Base-by-base conservation (phyloP, 441 rosid species). In the Capsella rubella region DNA sequence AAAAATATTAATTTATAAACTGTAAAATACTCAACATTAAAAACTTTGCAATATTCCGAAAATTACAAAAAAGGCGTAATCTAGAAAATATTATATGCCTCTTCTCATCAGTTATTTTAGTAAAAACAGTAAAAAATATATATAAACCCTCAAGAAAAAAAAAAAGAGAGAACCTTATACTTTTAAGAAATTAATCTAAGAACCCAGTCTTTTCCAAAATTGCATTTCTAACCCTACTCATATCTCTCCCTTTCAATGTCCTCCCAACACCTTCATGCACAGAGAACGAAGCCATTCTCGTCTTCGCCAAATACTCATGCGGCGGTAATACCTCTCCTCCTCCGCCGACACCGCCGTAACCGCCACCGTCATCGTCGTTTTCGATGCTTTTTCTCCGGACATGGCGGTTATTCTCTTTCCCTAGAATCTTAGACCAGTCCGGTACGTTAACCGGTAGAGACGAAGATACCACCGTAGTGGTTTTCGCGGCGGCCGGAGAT, bases 341-440 rank as follows among this genome's bases (percentile, higher is more conserved):
- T 5, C 75, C 86, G 8, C 69, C 84, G 57, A 52, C 32, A 57
- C 28, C 28, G 7, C 15, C 57, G 3, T 3, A 80, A 3, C 52
- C 83, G 1, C 73, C 85, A 7, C 73, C 84, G 11, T 71, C 69
- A 12, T 79, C 83, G 50, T 63, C 63, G 21, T 70, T 70, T 56
- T 84, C 76, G 11, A 49, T 7, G 14, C 51, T 59, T 72, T 82
- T 73, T 10, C 45, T 21, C 9, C 43, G 60, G 14, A 27, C 13
- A 5, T 71, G 67, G 0, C 54, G 69, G 40, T 64, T 61, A 49
- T 69, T 83, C n/a, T 79, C 88, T 28, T 83, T 87, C 80, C 81
- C 82, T 77, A 90, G 76, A 51, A 90, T 92, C 89, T 89, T 92
- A 8, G 96, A 86, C 96, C 93, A 90, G 84, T 90, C 94, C 39